phyloP scores from a whole-genome alignment of 2,329 filamentous ascomycete genomes.

The Colletotrichum lindemuthianum region DNA sequence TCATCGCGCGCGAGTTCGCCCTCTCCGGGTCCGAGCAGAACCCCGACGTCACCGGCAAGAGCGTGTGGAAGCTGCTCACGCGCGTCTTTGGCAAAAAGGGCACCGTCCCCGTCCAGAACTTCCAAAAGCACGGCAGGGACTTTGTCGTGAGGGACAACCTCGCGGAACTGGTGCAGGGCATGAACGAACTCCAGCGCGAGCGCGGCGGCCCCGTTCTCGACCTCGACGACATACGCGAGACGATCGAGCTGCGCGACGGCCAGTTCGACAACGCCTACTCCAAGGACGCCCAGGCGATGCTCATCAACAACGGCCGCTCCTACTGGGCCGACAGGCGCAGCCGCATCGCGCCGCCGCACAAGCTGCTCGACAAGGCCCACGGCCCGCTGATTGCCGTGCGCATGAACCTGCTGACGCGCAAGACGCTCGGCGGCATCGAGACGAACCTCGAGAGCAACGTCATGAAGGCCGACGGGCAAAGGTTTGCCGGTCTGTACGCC shows the following conservation, averaged over 20 bases:
- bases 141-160: conserved; percentile 68
- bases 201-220: conserved; percentile 60
- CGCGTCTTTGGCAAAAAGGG: conserved; percentile 63
- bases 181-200: conserved; percentile 65
- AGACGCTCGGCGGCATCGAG: conserved; percentile 70
- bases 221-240: conserved; percentile 53
- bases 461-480: conserved; percentile 58
- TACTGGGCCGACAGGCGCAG: conserved; percentile 65
- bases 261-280: conserved; percentile 66
- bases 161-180: conserved; percentile 63
- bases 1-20: conserved; percentile 70
- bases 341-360: conserved; percentile 64
- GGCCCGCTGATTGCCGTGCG: conserved; percentile 69
- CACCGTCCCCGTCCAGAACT: conserved; percentile 65
- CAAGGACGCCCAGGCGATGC: conserved; percentile 71
- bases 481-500: conserved; percentile 66
- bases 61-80: conserved; percentile 60
- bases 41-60: conserved; percentile 68
- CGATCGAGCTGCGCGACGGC: conserved; percentile 62
- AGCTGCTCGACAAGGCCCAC: conserved; percentile 62
- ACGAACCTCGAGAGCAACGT: conserved; percentile 67
- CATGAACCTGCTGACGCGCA: conserved; percentile 69
- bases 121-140: conserved; percentile 67
- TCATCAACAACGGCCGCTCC: conserved; percentile 64
- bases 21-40: conserved; percentile 73